Base-by-base conservation (phyloP, 108 stramenopile species). In the Nitzschia sp. region DNA sequence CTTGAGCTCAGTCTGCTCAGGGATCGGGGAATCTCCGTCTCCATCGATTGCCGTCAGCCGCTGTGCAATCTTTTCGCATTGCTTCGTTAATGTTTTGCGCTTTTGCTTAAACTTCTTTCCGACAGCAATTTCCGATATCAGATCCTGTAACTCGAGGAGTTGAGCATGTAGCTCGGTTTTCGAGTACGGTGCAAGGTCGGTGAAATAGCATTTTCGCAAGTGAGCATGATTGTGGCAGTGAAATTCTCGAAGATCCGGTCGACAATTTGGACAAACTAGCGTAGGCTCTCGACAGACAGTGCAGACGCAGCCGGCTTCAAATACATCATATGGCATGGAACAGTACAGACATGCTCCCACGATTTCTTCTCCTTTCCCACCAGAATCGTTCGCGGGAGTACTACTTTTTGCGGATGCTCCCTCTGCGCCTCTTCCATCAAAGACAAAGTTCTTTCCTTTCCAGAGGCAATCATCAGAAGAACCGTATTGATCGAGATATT, bases 361-460 rank as follows among this genome's bases (percentile, higher is more conserved):
- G 35, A 87, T 65, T 19, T 57, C 64, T 2, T 22, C 33, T 44
- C 45, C 44, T 38, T 77, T 21, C 21, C 54, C 50, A 25, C 3
- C 28, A 22, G 5, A 38, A 26, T 66, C 60, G 30, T 64, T 48
- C 1, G 53, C 29, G n/a, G n/a, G n/a, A n/a, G n/a, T n/a, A 32
- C 45, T 58, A 29, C 13, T 50, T 11, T 26, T 22, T 0, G n/a
- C 11, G 11, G 53, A 2, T 38, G 69, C 36, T 38, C 28, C 57
- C 17, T 69, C 50, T 6, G 76, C 72, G 27, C 82, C 82, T 3
- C 88, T 68, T 23, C 85, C 63, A 69, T 95, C 90, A 70, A 92
- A 95, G 33, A 89, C 87, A 66, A 91, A 95, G 60, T 95, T 95
- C 70, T 95, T 95, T 31, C 93, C 93, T 22, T 81, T 59, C 72